A percentile compares a stretch with the other conserved stretches of the same genome.
phyloP scores from a whole-genome alignment of 495 filamentous ascomycete species.

The Penicillium paxilli region DNA sequence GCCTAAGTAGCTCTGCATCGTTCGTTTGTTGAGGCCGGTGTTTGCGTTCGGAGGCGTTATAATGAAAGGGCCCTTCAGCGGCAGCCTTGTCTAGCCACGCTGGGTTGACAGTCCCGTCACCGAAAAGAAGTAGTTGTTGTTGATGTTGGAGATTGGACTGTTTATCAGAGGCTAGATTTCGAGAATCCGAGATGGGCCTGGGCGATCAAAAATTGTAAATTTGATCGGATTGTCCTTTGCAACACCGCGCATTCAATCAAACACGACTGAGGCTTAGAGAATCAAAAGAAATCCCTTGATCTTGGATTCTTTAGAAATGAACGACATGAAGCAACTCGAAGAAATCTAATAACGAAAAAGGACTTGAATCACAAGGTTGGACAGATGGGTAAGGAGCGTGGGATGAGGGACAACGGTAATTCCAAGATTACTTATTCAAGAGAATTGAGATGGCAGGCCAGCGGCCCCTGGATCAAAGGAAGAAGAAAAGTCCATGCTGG shows the following conservation, averaged over 20 bases:
- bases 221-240: not conserved
- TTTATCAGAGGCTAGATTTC: not conserved
- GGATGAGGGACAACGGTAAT: not conserved
- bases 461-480: not conserved
- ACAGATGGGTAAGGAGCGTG: not conserved
- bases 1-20: too few species aligned
- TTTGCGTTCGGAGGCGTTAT: too few species aligned
- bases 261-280: too few species aligned
- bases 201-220: not conserved
- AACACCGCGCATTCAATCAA: too few species aligned
- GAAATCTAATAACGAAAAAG: too few species aligned
- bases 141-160: not conserved
- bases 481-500: not conserved
- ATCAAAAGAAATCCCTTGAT: too few species aligned
- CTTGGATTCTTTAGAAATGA: too few species aligned
- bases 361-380: not conserved
- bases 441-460: not conserved
- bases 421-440: too few species aligned
- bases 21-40: too few species aligned
- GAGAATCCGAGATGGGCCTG: not conserved
- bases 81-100: slow-evolving; percentile 2
- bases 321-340: too few species aligned
- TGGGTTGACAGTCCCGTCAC: not conserved
- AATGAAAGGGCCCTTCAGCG: too few species aligned
- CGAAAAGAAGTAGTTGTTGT: not conserved